These are phyloP conservation scores for Leonotis leonurus DNA, from an alignment of 257 asterid species.

Conservation along the genomic window DNA sequence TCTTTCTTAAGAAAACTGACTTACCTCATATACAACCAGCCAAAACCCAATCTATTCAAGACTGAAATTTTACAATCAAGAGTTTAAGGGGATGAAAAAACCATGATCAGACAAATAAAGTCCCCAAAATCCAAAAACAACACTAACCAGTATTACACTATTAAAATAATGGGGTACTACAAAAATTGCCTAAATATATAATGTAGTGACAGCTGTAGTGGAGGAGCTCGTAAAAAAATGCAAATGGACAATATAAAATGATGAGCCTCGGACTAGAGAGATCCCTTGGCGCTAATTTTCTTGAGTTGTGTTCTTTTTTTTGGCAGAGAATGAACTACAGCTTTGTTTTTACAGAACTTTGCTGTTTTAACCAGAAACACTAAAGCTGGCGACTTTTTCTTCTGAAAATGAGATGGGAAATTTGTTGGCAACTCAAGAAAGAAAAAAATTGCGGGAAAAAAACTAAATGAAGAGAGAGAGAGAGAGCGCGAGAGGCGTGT, in stretches of 20 bases:
- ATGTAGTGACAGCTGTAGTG: constrained; percentile 23
- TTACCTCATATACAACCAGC: not conserved
- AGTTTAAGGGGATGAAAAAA: no score
- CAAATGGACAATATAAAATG: constrained; percentile 4
- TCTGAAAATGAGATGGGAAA: not conserved
- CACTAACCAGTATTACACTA: not conserved
- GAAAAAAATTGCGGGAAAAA: not conserved
- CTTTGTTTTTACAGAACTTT: constrained; percentile 29
- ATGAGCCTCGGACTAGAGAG: constrained; percentile 24
- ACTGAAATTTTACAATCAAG: not conserved
- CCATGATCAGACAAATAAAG: not conserved
- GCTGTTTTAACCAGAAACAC: not conserved
- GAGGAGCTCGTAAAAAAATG: constrained; percentile 3
- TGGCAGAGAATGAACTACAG: constrained; percentile 22
- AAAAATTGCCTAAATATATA: not conserved
- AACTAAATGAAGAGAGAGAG: not conserved
- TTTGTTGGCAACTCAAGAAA: not conserved
- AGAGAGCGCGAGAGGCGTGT: no score
- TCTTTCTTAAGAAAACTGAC: not conserved
- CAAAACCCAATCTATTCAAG: not conserved
- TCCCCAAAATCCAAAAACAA: not conserved
- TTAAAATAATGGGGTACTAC: not conserved
- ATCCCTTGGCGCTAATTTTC: constrained; percentile 21
- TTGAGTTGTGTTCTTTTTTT: not conserved
- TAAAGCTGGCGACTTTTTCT: constrained; percentile 10